phyloP scores from a whole-genome alignment of 495 filamentous ascomycete species.

The Venustampulla echinocandica region DNA sequence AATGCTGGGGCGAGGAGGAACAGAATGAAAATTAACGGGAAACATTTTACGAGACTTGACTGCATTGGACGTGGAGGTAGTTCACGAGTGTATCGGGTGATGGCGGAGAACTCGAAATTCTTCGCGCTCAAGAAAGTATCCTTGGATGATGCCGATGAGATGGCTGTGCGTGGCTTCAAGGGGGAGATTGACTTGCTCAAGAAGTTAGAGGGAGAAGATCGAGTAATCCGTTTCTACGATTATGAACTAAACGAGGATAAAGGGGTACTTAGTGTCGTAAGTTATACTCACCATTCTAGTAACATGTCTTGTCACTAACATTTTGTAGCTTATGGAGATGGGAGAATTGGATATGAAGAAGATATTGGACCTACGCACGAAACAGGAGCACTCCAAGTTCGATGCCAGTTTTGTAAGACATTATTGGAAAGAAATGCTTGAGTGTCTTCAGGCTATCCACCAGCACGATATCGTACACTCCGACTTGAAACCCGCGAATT shows the following conservation, averaged over 20 bases:
- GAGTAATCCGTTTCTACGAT: slow-evolving; percentile 84
- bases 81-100: slow-evolving; percentile 89
- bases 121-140: slow-evolving; percentile 91
- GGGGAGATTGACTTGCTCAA: slow-evolving; percentile 91
- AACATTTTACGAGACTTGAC: slow-evolving; percentile 79
- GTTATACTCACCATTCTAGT: slow-evolving; percentile 22
- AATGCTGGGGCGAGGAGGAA: slow-evolving; percentile 57
- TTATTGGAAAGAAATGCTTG: slow-evolving; percentile 99
- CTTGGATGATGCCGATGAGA: slow-evolving; percentile 79
- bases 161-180: slow-evolving; percentile 79
- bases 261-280: slow-evolving; percentile 71
- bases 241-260: slow-evolving; percentile 89
- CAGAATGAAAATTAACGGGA: slow-evolving; percentile 80
- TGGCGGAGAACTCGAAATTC: slow-evolving; percentile 91
- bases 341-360: slow-evolving; percentile 92
- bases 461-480: slow-evolving; percentile 86
- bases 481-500: slow-evolving; percentile 93
- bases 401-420: slow-evolving; percentile 88
- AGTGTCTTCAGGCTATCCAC: slow-evolving; percentile 86
- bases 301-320: slow-evolving; percentile 2
- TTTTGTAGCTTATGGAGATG: slow-evolving; percentile 78
- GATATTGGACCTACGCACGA: slow-evolving; percentile 64
- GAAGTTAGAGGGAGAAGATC: slow-evolving; percentile 71
- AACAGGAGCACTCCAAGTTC: slow-evolving; percentile 64
- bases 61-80: slow-evolving; percentile 87